Conservation (phyloP, 2,329 filamentous ascomycete genomes). For the Septoria linicola region DNA sequence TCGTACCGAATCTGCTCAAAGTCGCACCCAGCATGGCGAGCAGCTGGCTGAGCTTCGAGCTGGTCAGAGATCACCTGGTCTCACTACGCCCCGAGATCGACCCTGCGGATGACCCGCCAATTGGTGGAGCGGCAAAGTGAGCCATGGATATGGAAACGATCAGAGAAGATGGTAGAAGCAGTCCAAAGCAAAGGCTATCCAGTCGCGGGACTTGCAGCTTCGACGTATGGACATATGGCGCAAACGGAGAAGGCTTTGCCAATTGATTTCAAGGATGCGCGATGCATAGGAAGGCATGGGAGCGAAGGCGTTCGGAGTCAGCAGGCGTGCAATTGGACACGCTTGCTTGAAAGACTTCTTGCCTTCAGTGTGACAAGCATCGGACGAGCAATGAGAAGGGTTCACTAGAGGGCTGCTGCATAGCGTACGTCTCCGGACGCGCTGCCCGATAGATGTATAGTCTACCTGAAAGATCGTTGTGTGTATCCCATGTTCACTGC, state of each 20-base stretch:
- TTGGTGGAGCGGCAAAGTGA: slow-evolving; percentile 16
- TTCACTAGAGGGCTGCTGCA: slow-evolving; percentile 1
- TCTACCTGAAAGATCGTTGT: slow-evolving; percentile 1
- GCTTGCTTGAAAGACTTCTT: neutral
- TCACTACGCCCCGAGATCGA: slow-evolving; percentile 23
- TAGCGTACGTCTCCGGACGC: slow-evolving; percentile 1
- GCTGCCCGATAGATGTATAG: slow-evolving; percentile 5
- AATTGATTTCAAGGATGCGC: neutral
- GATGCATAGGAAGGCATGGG: neutral
- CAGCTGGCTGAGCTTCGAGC: slow-evolving; percentile 95
- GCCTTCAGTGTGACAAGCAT: neutral
- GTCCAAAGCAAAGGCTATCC: neutral
- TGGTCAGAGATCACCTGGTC: slow-evolving; percentile 84
- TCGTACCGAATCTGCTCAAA: slow-evolving; percentile 91
- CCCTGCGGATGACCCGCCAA: slow-evolving; percentile 17
- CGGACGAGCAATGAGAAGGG: slow-evolving; percentile 2
- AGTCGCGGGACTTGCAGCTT: neutral
- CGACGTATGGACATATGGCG: slow-evolving; percentile 1
- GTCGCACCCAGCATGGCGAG: slow-evolving; percentile 98
- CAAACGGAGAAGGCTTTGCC: neutral
- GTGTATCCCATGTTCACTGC: too few relatives aligned
- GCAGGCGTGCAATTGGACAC: neutral
- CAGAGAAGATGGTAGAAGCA: neutral
- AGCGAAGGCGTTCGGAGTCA: slow-evolving; percentile 10
- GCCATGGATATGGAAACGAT: neutral